Conservation (phyloP, 148 eudicot genomes). For the Rhododendron kiyosumense region DNA sequence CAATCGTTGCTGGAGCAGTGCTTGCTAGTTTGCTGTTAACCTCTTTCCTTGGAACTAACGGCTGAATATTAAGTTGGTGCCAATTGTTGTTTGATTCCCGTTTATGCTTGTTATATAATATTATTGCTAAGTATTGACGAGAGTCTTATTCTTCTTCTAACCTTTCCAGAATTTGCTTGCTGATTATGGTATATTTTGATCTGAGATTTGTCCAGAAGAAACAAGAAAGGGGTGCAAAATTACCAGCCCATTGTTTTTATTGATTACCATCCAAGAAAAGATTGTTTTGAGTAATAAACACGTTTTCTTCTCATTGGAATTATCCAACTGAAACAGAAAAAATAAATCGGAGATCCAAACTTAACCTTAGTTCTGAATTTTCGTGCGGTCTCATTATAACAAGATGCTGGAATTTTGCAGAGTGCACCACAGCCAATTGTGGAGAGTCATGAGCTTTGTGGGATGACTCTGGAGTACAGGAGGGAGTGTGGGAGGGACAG, state of each 20-base stretch:
- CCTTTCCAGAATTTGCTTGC: background rate
- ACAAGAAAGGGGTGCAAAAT: background rate
- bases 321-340: background rate
- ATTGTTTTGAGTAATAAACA: background rate
- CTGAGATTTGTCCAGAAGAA: background rate
- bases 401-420: constrained; percentile 32
- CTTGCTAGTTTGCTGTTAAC: background rate
- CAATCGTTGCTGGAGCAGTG: background rate
- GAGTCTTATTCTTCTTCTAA: background rate
- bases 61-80: background rate
- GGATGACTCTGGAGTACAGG: constrained; percentile 82
- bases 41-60: background rate
- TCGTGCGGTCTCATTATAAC: background rate
- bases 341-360: background rate
- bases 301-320: background rate
- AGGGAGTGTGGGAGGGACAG: constrained; percentile 88
- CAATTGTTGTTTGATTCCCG: background rate
- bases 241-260: background rate
- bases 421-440: constrained; percentile 68
- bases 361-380: background rate
- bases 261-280: background rate
- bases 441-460: constrained; percentile 77
- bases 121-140: background rate
- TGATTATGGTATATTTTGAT: background rate
- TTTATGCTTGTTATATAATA: background rate